Conservation (phyloP, 495 filamentous ascomycete species). For the Podospora sp. region DNA sequence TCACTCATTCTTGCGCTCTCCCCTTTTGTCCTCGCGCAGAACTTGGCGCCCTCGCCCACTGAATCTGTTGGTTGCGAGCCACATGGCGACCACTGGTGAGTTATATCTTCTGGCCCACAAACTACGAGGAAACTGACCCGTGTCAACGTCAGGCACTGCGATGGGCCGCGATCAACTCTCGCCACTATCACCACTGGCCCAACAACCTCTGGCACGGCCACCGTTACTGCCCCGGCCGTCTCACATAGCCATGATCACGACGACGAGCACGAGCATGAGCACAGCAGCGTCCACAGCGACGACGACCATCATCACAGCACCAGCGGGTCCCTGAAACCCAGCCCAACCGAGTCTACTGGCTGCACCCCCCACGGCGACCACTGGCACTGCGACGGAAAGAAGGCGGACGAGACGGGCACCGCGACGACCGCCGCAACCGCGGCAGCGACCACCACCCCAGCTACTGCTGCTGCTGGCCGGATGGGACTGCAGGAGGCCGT, state of each 20-base stretch:
- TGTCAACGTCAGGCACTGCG: constrained; percentile 38
- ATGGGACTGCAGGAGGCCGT: not conserved
- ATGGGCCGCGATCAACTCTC: constrained; percentile 33
- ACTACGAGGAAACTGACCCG: not conserved
- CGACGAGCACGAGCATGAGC: constrained; percentile 23
- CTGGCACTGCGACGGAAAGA: constrained; percentile 44
- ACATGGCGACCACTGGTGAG: constrained; percentile 45
- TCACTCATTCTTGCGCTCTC: not conserved
- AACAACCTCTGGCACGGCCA: constrained; percentile 10
- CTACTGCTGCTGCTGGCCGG: not conserved
- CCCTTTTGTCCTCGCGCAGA: constrained; percentile 27
- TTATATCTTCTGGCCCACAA: not conserved
- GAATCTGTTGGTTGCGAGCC: constrained; percentile 40
- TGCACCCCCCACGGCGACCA: constrained; percentile 44
- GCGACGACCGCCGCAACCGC: constrained; percentile 1
- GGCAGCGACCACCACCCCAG: not conserved
- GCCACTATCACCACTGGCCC: constrained; percentile 22
- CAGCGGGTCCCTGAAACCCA: constrained; percentile 31
- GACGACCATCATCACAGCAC: constrained; percentile 4
- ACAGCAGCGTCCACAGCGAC: constrained; percentile 10
- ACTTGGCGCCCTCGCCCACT: constrained; percentile 40
- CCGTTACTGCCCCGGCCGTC: constrained; percentile 13
- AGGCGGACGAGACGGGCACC: constrained; percentile 22
- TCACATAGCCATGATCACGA: constrained; percentile 22
- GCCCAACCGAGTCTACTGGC: constrained; percentile 41